These are phyloP conservation scores for Saccharomyces hybrid DNA, from an alignment of 1,139 yeast genomes.

Conservation along the genomic window DNA sequence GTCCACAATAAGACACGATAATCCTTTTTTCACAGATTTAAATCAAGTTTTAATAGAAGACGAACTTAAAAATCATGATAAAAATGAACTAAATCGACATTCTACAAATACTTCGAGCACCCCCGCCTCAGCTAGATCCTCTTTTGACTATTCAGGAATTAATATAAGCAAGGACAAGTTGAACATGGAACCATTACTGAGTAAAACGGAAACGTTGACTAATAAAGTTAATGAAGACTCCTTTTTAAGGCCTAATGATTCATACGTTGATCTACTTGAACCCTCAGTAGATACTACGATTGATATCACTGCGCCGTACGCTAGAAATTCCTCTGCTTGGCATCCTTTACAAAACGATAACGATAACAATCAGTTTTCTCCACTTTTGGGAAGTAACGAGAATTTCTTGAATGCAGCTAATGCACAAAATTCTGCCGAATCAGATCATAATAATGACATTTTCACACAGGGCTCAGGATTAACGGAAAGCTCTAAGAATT, in stretches of 20 bases:
- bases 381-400: conserved; percentile 5
- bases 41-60: conserved; percentile 18
- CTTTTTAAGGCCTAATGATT: conserved; percentile 18
- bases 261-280: conserved; percentile 13
- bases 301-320: conserved; percentile 27
- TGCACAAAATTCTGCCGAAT: not conserved
- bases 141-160: conserved; percentile 14
- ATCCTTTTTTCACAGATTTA: conserved; percentile 21
- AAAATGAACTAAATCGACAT: conserved; percentile 5
- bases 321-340: conserved; percentile 25
- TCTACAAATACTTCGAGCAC: conserved; percentile 7
- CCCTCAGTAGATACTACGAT: conserved; percentile 22
- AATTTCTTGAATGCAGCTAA: not conserved
- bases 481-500: not conserved
- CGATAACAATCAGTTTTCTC: conserved; percentile 11
- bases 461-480: not conserved
- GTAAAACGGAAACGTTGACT: conserved; percentile 10
- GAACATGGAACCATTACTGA: conserved; percentile 20
- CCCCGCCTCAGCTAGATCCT: conserved; percentile 21
- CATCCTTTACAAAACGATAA: conserved; percentile 21
- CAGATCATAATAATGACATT: not conserved
- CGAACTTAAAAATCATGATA: conserved; percentile 6
- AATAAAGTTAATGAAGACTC: conserved; percentile 17
- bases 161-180: conserved; percentile 7
- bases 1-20: conserved; percentile 33